phyloP scores from a whole-genome alignment of 2,329 filamentous ascomycete genomes.

The Diaporthe longicolla region DNA sequence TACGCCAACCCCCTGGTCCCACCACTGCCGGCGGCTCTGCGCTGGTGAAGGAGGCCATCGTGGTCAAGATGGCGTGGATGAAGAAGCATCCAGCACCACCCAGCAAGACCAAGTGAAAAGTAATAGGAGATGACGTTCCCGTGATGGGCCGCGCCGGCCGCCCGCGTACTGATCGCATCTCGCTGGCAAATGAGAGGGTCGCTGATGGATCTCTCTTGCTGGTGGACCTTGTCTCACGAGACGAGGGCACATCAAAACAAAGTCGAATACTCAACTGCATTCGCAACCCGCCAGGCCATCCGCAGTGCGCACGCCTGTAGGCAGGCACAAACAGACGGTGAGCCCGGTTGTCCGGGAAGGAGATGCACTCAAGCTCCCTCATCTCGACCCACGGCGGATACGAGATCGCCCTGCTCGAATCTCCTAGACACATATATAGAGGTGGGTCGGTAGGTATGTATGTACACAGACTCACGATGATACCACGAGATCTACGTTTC shows the following conservation, averaged over 20 bases:
- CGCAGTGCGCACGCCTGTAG: too few relatives aligned
- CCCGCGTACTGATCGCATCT: neutral
- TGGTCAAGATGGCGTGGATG: conserved; percentile 1
- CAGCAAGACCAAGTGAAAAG: neutral
- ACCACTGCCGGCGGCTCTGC: conserved; percentile 7
- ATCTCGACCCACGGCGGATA: neutral
- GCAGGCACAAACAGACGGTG: neutral
- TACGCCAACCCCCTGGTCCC: neutral
- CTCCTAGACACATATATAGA: neutral
- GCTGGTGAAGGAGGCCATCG: neutral
- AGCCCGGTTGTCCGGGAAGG: neutral
- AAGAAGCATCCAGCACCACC: neutral
- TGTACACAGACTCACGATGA: conserved; percentile 14
- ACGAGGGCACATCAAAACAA: neutral
- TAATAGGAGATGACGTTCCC: conserved; percentile 3
- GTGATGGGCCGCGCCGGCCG: neutral
- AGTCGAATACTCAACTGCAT: neutral
- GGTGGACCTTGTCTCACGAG: conserved; percentile 8
- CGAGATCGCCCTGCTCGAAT: neutral
- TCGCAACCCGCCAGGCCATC: neutral
- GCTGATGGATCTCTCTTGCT: neutral
- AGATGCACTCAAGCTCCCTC: neutral
- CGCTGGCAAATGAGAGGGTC: conserved; percentile 24
- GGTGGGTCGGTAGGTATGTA: neutral
- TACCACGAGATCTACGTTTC: neutral